Evolutionary conservation across 2,329 filamentous ascomycete species (phyloP).

Genomic region (Apiospora arundinis): DNA sequence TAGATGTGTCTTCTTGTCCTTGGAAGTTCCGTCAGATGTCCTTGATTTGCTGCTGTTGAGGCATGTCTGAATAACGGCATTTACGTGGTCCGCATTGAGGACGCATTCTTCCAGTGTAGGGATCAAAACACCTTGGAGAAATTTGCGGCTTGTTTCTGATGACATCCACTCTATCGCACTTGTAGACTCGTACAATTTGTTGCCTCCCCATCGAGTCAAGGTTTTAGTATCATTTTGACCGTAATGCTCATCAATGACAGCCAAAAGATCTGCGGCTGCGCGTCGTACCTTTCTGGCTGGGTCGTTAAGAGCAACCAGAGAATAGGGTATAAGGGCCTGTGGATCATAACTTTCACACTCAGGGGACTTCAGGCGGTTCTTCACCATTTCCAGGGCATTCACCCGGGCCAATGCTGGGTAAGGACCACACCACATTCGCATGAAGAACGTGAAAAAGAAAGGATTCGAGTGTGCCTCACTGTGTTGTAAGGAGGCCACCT

Average conservation of each 20-base stretch:
- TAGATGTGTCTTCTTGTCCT: slow-evolving; percentile 61
- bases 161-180: slow-evolving; percentile 64
- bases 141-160: slow-evolving; percentile 60
- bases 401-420: slow-evolving; percentile 73
- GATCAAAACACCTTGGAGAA: slow-evolving; percentile 72
- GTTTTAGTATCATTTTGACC: slow-evolving; percentile 41
- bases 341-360: slow-evolving; percentile 65
- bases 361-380: slow-evolving; percentile 59
- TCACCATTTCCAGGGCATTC: slow-evolving; percentile 71
- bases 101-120: slow-evolving; percentile 85
- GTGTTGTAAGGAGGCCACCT: slow-evolving; percentile 60
- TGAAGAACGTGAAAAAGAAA: slow-evolving; percentile 77
- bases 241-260: slow-evolving; percentile 60
- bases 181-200: slow-evolving; percentile 67
- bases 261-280: slow-evolving; percentile 72
- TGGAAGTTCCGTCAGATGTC: slow-evolving; percentile 36
- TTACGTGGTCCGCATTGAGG: slow-evolving; percentile 76
- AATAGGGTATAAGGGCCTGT: slow-evolving; percentile 84
- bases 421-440: slow-evolving; percentile 75
- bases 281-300: slow-evolving; percentile 77
- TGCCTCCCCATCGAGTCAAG: slow-evolving; percentile 65
- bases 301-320: slow-evolving; percentile 77
- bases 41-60: slow-evolving; percentile 60
- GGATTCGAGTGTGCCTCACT: slow-evolving; percentile 62
- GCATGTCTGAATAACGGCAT: slow-evolving; percentile 64